Evolutionary conservation across 495 filamentous ascomycete species (phyloP), one percentile per base, ranked within the genome.

Genomic region (Lasiosphaeris hirsuta): DNA sequence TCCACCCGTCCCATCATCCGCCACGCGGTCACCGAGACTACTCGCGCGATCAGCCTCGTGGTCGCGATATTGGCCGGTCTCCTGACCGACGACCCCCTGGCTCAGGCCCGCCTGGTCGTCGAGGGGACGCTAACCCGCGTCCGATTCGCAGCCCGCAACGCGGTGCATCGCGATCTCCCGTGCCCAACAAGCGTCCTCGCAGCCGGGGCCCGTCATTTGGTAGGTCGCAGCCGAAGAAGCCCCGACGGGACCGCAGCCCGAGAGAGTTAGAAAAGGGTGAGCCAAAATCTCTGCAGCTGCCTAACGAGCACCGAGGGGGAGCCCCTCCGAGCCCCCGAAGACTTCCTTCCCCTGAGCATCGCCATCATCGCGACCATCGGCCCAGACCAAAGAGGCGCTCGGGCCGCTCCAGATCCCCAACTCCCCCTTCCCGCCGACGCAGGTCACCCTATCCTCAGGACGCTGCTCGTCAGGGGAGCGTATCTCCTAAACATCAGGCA

Each of bases 141-240:
- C 51, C 42, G 3, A 56, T 33, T 7, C 48, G 41, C 33, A 56
- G 19, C 35, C 42, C 42, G 10, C 54, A 56, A 10, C 70, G 69
- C 17, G 52, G 57, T 57, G 63, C 58, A 49, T 66, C 63, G 5
- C 67, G 69, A 23, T 69, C 70, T 13, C 70, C 74, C 8, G 63
- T 57, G 34, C 66, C 71, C 50, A 58, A 56, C 49, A 76, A 76
- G 65, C 72, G 75, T 34, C 71, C 63, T 18, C 73, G 72, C 23
- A 75, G 65, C 60, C 68, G 64, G 14, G 72, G 67, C 49, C 65
- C 68, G 14, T 67, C 72, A 4, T 56, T 62, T 43, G 48, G 51
- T 48, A 63, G 60, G 30, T 60, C 62, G 42, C 68, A 67, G 33
- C 60, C 68, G 9, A 77, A 73, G 52, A 72, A 70, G 56, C 64